These are phyloP conservation scores for Scutellaria barbata DNA, from an alignment of 257 asterid species.

Conservation along the genomic window DNA sequence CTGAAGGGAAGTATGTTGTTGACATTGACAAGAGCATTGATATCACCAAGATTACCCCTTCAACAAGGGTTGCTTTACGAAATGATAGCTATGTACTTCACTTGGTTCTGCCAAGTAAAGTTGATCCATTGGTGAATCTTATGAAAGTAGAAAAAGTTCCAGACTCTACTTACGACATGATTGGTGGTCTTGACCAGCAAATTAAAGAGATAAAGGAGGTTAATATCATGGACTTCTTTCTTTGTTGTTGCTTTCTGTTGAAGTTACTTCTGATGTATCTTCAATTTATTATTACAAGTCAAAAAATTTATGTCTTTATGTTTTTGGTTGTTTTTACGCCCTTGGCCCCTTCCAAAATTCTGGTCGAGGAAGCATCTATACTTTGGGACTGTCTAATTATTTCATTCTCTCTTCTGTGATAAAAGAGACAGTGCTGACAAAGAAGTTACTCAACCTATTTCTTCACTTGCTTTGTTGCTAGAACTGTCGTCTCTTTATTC, in stretches of 20 bases:
- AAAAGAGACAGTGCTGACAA: neutral
- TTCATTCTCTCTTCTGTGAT: too few species aligned
- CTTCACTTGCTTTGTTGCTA: neutral
- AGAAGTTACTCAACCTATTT: neutral
- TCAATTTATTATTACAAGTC: too few species aligned
- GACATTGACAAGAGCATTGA: conserved; percentile 92
- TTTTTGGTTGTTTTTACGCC: neutral
- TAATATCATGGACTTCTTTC: conserved; percentile 10
- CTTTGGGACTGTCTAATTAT: too few species aligned
- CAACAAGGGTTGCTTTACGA: conserved; percentile 93
- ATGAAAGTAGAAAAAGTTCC: conserved; percentile 99
- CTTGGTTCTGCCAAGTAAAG: conserved; percentile 89
- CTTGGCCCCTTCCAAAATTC: neutral
- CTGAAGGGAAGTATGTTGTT: conserved; percentile 87
- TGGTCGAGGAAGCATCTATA: too few species aligned
- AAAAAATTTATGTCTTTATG: neutral
- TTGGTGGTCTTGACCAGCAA: conserved; percentile 99
- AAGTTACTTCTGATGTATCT: too few species aligned
- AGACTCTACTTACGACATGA: conserved; percentile 97
- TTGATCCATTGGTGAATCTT: conserved; percentile 91
- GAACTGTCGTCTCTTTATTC: neutral
- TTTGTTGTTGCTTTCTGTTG: neutral
- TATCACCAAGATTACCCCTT: conserved; percentile 89
- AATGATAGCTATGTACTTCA: conserved; percentile 97
- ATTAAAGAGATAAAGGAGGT: conserved; percentile 97